phyloP scores from a whole-genome alignment of 129 eudicot genomes.

The Smallanthus sonchifolius region DNA sequence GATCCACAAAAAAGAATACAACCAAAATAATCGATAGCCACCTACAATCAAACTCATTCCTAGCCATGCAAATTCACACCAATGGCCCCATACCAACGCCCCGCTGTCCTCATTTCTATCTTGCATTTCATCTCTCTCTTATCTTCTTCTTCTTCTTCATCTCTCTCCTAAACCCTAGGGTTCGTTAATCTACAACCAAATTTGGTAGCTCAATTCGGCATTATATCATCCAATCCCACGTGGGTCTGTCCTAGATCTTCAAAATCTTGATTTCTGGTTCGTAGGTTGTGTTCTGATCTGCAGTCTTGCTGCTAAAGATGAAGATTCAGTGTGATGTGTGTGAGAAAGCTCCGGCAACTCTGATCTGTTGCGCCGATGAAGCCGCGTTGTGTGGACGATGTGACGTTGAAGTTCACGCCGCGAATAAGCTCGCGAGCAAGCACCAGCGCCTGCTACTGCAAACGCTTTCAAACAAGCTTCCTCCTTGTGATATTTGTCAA shows the following conservation, averaged over 20 bases:
- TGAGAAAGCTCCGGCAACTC: slow-evolving; percentile 86
- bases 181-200: too few relatives aligned
- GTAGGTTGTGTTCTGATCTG: not conserved
- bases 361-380: slow-evolving; percentile 97
- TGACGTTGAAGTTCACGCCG: slow-evolving; percentile 89
- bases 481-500: slow-evolving; percentile 92
- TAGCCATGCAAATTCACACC: slow-evolving; percentile 26
- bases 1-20: slow-evolving; percentile 17
- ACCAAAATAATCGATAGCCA: slow-evolving; percentile 13
- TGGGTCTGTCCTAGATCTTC: slow-evolving; percentile 13
- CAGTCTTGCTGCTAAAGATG: slow-evolving; percentile 28
- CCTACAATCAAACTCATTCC: slow-evolving; percentile 7
- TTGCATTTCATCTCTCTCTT: slow-evolving; percentile 33
- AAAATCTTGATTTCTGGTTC: not conserved
- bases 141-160: slow-evolving; percentile 19
- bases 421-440: slow-evolving; percentile 94
- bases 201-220: not conserved
- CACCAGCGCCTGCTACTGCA: slow-evolving; percentile 84
- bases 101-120: slow-evolving; percentile 28
- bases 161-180: not conserved
- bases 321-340: slow-evolving; percentile 99
- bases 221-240: not conserved
- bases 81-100: slow-evolving; percentile 2
- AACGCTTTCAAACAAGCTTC: slow-evolving; percentile 70
- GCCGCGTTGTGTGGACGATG: slow-evolving; percentile 92